Percentiles rank a stretch among this genome's conserved stretches.
Conservation (phyloP, 257 asterid species). For the Verbascum thapsus region DNA sequence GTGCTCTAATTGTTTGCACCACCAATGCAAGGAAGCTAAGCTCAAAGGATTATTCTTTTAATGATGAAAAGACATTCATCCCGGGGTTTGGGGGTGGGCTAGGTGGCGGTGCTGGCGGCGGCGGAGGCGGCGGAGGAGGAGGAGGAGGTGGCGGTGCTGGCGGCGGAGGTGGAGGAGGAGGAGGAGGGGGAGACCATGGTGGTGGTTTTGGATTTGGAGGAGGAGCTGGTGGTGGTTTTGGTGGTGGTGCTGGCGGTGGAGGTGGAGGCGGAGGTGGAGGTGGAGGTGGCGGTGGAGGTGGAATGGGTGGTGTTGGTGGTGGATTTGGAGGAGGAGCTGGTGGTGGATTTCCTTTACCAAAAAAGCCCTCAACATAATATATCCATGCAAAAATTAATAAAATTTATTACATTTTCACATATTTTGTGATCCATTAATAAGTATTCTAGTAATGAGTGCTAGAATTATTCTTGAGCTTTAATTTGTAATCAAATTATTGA, state of each 20-base stretch:
- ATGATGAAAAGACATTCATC: constrained; percentile 30
- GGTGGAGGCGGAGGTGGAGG: too few species aligned
- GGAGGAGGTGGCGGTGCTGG: neutral
- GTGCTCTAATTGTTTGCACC: constrained; percentile 35
- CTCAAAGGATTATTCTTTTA: constrained; percentile 15
- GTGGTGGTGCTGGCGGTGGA: constrained; percentile 26
- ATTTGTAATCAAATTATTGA: too few species aligned
- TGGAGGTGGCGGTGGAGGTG: constrained; percentile 28
- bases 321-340: constrained; percentile 28
- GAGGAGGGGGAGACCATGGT: constrained; percentile 22
- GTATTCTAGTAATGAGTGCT: too few species aligned
- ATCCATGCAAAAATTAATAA: neutral
- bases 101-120: constrained; percentile 24
- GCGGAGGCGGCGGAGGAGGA: too few species aligned
- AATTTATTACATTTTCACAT: too few species aligned
- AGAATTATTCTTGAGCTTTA: too few species aligned
- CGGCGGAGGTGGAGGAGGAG: constrained; percentile 16
- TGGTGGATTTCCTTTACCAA: constrained; percentile 35
- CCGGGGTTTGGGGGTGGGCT: neutral
- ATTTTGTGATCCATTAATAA: too few species aligned
- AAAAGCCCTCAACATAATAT: neutral
- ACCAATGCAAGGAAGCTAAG: constrained; percentile 30
- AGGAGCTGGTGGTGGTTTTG: constrained; percentile 9
- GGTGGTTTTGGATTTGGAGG: constrained; percentile 33
- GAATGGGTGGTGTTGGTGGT: constrained; percentile 27